phyloP scores from a whole-genome alignment of 1,284 basidiomycete species.

The Peniophora sp. region DNA sequence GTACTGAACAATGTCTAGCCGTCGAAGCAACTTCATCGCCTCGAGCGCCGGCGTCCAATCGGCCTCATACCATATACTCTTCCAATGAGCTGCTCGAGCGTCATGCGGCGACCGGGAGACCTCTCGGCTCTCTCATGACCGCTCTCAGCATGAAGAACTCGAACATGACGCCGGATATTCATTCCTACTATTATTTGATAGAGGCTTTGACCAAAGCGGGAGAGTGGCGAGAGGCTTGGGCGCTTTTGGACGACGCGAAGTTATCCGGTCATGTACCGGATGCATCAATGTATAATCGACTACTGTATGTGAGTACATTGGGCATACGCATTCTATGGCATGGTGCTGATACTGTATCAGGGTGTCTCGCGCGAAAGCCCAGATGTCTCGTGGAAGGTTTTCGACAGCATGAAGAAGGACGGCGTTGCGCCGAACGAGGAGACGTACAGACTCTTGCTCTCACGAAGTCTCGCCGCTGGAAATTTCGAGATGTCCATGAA shows the following conservation, averaged over 20 bases:
- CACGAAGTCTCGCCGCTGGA: conserved; percentile 32
- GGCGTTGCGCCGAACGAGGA: conserved; percentile 38
- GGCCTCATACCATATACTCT: no score
- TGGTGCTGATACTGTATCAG: not conserved
- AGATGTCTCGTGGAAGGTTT: conserved; percentile 18
- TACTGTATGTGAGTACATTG: conserved; percentile 31
- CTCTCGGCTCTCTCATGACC: conserved; percentile 5
- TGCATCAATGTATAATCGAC: conserved; percentile 50
- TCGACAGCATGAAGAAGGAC: conserved; percentile 40
- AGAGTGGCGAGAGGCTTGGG: conserved; percentile 48
- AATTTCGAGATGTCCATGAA: conserved; percentile 62
- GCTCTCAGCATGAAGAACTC: conserved; percentile 41
- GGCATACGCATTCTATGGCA: not conserved
- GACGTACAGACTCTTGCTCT: conserved; percentile 49
- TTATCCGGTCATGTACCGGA: conserved; percentile 49
- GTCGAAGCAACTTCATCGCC: no score
- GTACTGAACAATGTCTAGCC: no score
- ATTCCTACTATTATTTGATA: conserved; percentile 51
- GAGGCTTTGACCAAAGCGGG: conserved; percentile 33
- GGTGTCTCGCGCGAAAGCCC: not conserved
- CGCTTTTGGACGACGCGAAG: conserved; percentile 68
- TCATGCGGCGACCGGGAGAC: not conserved
- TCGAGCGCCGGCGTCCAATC: no score
- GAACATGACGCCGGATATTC: conserved; percentile 38
- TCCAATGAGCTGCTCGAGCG: no score